Percentiles rank a stretch among this genome's conserved stretches.
Evolutionary conservation across 805 yeast genomes (phyloP).

Genomic region (Candida nitratophila): DNA sequence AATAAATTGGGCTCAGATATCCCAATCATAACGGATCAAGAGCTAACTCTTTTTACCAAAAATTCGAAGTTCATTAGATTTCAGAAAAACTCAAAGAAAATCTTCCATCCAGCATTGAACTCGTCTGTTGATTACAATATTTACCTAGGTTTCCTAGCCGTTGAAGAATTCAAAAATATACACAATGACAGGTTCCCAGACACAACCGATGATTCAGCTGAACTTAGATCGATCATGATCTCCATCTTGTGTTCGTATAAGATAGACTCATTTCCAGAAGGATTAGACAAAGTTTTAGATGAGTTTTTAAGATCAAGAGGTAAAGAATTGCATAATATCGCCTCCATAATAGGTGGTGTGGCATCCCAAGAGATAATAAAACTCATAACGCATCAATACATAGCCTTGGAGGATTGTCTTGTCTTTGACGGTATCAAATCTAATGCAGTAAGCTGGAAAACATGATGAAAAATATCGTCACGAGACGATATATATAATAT

Average conservation of each 20-base stretch:
- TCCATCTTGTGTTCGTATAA: slow-evolving; percentile 17
- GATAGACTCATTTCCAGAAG: slow-evolving; percentile 25
- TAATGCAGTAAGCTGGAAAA: slow-evolving; percentile 28
- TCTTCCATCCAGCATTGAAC: slow-evolving; percentile 13
- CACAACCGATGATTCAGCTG: slow-evolving; percentile 11
- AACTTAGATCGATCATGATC: slow-evolving; percentile 17
- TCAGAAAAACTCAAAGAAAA: slow-evolving; percentile 34
- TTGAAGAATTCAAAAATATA: slow-evolving; percentile 16
- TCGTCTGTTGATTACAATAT: slow-evolving; percentile 13
- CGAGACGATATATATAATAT: too few species aligned
- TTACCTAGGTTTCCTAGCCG: slow-evolving; percentile 37
- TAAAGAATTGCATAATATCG: slow-evolving; percentile 45
- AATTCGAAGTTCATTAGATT: slow-evolving; percentile 49
- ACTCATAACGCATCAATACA: slow-evolving; percentile 67
- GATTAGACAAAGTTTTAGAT: slow-evolving; percentile 30
- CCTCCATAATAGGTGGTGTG: slow-evolving; percentile 76
- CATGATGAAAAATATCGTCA: too few species aligned
- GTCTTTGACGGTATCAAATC: slow-evolving; percentile 69
- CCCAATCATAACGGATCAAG: slow-evolving; percentile 25
- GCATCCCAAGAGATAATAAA: slow-evolving; percentile 82
- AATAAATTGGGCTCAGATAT: neutral
- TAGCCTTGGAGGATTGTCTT: slow-evolving; percentile 65
- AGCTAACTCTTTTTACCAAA: slow-evolving; percentile 48
- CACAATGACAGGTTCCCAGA: slow-evolving; percentile 16
- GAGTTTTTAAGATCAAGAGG: slow-evolving; percentile 37